Base-by-base conservation (phyloP, 257 asterid species). In the Cinchona pubescens region DNA sequence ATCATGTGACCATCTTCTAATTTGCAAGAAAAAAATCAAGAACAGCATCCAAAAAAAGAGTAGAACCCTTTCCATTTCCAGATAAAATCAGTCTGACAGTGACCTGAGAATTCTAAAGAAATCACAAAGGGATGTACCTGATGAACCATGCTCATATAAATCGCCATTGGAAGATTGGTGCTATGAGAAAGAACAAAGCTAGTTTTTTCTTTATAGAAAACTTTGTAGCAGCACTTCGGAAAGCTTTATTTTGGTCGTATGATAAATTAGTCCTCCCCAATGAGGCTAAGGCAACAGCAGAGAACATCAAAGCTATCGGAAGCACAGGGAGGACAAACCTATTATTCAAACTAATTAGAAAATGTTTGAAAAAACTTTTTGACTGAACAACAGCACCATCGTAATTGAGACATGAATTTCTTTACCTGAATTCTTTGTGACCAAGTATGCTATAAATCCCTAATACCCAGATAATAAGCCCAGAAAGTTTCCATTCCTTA, bases 311-410 rank as follows among this genome's bases (percentile, higher is more conserved):
- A 60, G 98, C 92, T 65, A 95, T 72, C 18, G 99, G 99, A 86
- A 95, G 97, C 82, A 95, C 92, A 64, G 98, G 98, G 79, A 95
- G 94, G 81, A 92, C 97, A 78, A 95, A 95, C 96, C 98, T 95
- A 95, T 83, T 72, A 73, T 79, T 78, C 49, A 74, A 59, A 82
- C 84, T 73, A 78, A 84, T 80, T 42, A 85, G 84, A 84, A 84
- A 86, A 10, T n/a, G n/a, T n/a, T n/a, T 1, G 5, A 29, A 59
- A 64, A 85, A 75, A 83, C 65, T 81, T 84, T 80, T 81, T 73
- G 77, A 82, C 18, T 7, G 75, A 78, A 78, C 58, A 68, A 74
- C 53, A 66, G 72, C 76, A 69, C 42, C 32, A 49, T 72, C 43
- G 66, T 30, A 63, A 65, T 53, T 23, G 1, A 63, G 35, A 64